phyloP scores from a whole-genome alignment of 331 rosid genomes.

The Stylosanthes scabra region DNA sequence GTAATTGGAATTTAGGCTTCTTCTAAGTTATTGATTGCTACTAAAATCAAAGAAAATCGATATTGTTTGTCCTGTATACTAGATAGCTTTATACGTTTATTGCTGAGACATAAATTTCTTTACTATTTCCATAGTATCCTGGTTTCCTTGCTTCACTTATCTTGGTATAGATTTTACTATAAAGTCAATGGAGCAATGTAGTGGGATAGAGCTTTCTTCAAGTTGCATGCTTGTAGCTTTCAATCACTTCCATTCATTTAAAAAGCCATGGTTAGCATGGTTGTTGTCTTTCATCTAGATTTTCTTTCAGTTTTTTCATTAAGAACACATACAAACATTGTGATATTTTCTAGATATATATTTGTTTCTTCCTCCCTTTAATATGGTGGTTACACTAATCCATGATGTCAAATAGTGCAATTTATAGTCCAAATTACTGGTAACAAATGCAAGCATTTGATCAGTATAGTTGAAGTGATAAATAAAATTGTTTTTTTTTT shows the following conservation, averaged over 20 bases:
- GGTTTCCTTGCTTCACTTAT: neutral
- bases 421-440: too few species aligned
- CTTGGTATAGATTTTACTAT: neutral
- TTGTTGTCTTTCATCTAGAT: constrained; percentile 1
- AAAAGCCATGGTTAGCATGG: neutral
- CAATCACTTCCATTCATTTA: constrained; percentile 9
- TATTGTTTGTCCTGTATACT: constrained; percentile 9
- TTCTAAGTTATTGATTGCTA: neutral
- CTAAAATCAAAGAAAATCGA: neutral
- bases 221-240: neutral
- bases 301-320: neutral
- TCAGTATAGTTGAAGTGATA: too few species aligned
- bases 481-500: too few species aligned
- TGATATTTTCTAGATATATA: neutral
- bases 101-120: neutral
- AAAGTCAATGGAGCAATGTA: neutral
- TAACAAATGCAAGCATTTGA: too few species aligned
- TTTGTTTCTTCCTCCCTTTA: constrained; percentile 1
- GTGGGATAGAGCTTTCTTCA: neutral
- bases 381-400: too few species aligned
- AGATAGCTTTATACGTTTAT: constrained; percentile 7
- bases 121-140: neutral
- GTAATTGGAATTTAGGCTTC: neutral
- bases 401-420: too few species aligned
- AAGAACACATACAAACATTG: neutral